A percentile compares a stretch with the other conserved stretches of the same genome.
Conservation (phyloP, 495 filamentous ascomycete species). For the Immersiella caudata region DNA sequence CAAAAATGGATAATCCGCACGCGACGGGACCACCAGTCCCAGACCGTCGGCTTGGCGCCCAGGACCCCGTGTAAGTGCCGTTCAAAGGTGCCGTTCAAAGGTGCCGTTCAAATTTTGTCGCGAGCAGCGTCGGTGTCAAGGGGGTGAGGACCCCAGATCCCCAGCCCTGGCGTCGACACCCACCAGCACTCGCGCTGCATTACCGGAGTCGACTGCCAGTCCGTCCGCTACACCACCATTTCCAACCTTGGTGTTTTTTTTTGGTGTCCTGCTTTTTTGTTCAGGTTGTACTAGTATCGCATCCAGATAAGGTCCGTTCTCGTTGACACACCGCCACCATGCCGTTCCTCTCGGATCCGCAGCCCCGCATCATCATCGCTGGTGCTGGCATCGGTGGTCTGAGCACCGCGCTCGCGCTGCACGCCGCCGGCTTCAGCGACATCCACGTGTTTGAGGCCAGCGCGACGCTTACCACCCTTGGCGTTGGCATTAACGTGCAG, state of each 20-base stretch:
- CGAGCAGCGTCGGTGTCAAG: not conserved
- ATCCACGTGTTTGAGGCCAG: slow-evolving; percentile 26
- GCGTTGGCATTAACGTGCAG: slow-evolving; percentile 25
- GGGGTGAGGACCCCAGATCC: not conserved
- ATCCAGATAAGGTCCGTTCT: not conserved
- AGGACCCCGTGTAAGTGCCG: not conserved
- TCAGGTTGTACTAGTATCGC: too few relatives aligned
- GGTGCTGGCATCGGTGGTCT: slow-evolving; percentile 27
- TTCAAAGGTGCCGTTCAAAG: slow-evolving; percentile 1
- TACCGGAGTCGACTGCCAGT: not conserved
- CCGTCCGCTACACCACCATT: slow-evolving; percentile 1
- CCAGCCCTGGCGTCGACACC: not conserved
- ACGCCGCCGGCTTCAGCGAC: slow-evolving; percentile 25
- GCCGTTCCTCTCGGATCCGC: slow-evolving; percentile 21
- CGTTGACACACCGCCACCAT: slow-evolving; percentile 1
- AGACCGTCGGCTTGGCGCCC: not conserved
- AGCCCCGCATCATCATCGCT: slow-evolving; percentile 26
- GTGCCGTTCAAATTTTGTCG: not conserved
- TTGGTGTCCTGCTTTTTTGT: not conserved
- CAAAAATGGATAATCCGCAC: slow-evolving; percentile 6
- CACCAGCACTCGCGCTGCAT: not conserved
- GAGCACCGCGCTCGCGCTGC: slow-evolving; percentile 22
- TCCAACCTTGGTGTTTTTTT: not conserved
- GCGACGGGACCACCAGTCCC: not conserved
- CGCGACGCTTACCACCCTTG: slow-evolving; percentile 22